Evolutionary conservation across 176 grass and related monocot species (phyloP).

Genomic region (Zoysia japonica): DNA sequence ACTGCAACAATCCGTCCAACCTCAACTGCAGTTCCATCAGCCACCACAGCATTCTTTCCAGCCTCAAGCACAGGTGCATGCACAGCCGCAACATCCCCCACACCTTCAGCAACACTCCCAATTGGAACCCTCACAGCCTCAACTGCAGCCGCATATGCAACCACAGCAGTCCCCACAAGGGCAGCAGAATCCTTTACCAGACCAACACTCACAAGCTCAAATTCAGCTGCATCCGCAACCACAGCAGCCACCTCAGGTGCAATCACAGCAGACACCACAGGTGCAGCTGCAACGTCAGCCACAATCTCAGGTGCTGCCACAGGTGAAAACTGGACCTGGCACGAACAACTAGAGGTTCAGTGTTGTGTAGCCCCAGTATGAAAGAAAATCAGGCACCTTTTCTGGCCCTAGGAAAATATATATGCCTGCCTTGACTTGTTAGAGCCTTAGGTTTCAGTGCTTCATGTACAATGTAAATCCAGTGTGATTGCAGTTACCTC

Average conservation of each 20-base stretch:
- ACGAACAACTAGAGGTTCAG: slow-evolving; percentile 30
- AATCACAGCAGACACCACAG: background rate
- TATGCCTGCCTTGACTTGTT: slow-evolving; percentile 17
- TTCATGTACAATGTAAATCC: no score
- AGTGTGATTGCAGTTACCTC: slow-evolving; percentile 14
- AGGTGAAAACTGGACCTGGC: slow-evolving; percentile 6
- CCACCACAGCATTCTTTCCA: slow-evolving; percentile 21
- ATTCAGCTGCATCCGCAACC: background rate
- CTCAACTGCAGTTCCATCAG: slow-evolving; percentile 6
- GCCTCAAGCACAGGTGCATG: background rate
- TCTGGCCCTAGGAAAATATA: slow-evolving; percentile 30
- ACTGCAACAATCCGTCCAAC: slow-evolving; percentile 5
- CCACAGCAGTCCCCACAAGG: background rate
- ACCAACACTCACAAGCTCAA: background rate
- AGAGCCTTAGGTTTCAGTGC: slow-evolving; percentile 42
- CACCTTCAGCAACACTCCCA: slow-evolving; percentile 30
- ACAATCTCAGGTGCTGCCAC: background rate
- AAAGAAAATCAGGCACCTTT: slow-evolving; percentile 22
- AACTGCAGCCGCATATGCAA: background rate
- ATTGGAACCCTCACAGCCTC: background rate
- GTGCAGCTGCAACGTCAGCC: slow-evolving; percentile 24
- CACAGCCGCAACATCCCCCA: background rate
- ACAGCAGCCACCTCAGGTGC: background rate
- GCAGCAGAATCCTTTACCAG: background rate
- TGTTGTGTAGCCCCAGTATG: slow-evolving; percentile 36